These are phyloP conservation scores for Solanum hybrid DNA, from an alignment of 305 asterid genomes.

Conservation along the genomic window DNA sequence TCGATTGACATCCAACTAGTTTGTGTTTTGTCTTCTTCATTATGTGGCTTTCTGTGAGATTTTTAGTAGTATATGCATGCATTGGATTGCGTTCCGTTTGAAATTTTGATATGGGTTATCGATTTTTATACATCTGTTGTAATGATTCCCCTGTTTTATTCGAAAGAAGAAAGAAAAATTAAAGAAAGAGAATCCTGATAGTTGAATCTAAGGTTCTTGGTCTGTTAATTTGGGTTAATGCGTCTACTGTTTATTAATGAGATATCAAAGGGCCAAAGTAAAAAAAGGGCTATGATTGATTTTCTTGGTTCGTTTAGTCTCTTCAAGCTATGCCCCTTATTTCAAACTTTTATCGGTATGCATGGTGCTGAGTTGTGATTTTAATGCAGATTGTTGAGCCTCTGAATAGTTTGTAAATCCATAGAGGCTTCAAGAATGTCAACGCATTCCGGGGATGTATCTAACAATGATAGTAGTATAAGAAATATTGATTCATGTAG, in stretches of 20 bases:
- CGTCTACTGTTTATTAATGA: not conserved
- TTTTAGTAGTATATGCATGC: not conserved
- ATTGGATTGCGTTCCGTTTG: not conserved
- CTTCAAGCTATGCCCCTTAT: not conserved
- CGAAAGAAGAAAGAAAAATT: not conserved
- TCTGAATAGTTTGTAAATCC: conserved; percentile 2
- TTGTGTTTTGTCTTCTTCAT: not conserved
- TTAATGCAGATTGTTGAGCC: conserved; percentile 21
- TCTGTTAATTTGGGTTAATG: not conserved
- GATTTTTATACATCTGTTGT: not conserved
- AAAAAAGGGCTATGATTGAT: not conserved
- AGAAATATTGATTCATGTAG: conserved; percentile 20
- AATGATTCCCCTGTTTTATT: not conserved
- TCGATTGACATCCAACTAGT: not conserved
- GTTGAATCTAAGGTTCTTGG: not conserved
- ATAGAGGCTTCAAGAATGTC: conserved; percentile 22
- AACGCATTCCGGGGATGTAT: conserved; percentile 7
- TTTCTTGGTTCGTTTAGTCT: not conserved
- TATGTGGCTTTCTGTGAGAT: not conserved
- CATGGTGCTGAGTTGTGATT: not conserved
- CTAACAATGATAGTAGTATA: conserved; percentile 10
- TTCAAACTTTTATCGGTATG: not conserved
- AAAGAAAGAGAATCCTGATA: not conserved
- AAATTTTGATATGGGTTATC: not conserved
- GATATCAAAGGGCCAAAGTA: not conserved